These are phyloP conservation scores for Cenchrus americanus DNA, from an alignment of 176 grass and related monocot genomes.

Conservation along the genomic window DNA sequence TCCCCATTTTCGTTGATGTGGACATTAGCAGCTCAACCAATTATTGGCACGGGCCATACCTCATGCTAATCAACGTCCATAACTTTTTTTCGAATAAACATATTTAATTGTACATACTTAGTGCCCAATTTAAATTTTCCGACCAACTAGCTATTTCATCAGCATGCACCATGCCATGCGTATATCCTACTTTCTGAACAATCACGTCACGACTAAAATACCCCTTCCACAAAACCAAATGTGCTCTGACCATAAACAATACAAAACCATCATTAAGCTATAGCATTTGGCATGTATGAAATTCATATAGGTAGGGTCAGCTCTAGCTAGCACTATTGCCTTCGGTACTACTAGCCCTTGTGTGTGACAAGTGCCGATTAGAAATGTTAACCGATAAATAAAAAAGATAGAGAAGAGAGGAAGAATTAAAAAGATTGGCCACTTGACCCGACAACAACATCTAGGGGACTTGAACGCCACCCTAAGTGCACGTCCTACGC, in stretches of 20 bases:
- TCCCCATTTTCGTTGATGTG: neutral
- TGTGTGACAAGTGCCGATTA: slow-evolving; percentile 32
- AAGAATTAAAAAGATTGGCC: neutral
- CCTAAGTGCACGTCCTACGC: slow-evolving; percentile 51
- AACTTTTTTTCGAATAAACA: neutral
- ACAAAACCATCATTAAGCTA: neutral
- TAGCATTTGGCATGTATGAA: slow-evolving; percentile 7
- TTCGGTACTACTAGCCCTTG: neutral
- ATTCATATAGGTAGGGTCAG: slow-evolving; percentile 20
- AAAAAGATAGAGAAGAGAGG: neutral
- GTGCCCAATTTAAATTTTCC: slow-evolving; percentile 17
- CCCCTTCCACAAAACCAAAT: slow-evolving; percentile 1
- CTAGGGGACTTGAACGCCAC: slow-evolving; percentile 57
- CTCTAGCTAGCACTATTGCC: slow-evolving; percentile 3
- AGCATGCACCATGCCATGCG: neutral
- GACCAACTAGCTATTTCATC: neutral
- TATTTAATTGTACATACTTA: neutral
- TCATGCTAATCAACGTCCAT: neutral
- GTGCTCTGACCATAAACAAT: slow-evolving; percentile 3
- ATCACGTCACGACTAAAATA: slow-evolving; percentile 7
- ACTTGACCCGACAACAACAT: slow-evolving; percentile 59
- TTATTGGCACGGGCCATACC: slow-evolving; percentile 1
- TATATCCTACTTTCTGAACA: neutral
- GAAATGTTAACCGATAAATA: neutral
- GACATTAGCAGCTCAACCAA: slow-evolving; percentile 33